Base-by-base conservation (phyloP, 257 asterid species). In the Solanum corneliomulleri region DNA sequence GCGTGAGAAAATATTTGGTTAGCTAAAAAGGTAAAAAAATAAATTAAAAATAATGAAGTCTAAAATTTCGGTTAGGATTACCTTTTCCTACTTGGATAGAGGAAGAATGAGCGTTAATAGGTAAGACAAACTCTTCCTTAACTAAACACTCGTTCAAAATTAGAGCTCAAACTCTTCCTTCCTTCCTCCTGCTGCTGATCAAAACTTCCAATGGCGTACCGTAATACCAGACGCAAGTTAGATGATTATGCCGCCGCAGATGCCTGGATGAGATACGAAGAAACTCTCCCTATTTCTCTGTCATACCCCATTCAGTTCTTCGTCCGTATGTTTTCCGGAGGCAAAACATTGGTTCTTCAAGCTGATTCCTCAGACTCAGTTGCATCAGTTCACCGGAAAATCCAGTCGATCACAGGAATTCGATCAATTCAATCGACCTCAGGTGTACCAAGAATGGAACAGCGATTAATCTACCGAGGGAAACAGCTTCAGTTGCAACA, bases 401-500 rank as follows among this genome's bases (percentile, higher is more conserved):
- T 97, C 60, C 89, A 89, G 29, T 70, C 89, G 56, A 68, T 89
- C 84, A 94, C 97, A 11, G 88, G 94, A 4, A 92, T 95, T 18
- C 97, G 18, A 20, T 7, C 81, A 10, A 11, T 25, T 13, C 72
- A 25, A 66, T 66, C 35, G 35, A 25, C 78, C 27, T 71, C 39
- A 15, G 16, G 15, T 29, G 78, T 35, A 71, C 25, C 98, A 35
- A 18, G 89, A 31, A 84, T 56, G 74, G 97, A 95, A 21, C 98
- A 95, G 86, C 76, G 98, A 70, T 72, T 97, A 4, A 92, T 94
- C 39, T 95, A 95, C 87, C 86, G 93, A 3, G 98, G 99, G 0
- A 95, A 91, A 89, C 99, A 95, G 91, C 87, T 97, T 29, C 95
- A 94, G 90, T 87, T 90, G 89, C 94, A 92, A 37, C 93, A 94